Evolutionary conservation across 2,329 filamentous ascomycete species (phyloP).

Genomic region (Mycosphaerella sp.): DNA sequence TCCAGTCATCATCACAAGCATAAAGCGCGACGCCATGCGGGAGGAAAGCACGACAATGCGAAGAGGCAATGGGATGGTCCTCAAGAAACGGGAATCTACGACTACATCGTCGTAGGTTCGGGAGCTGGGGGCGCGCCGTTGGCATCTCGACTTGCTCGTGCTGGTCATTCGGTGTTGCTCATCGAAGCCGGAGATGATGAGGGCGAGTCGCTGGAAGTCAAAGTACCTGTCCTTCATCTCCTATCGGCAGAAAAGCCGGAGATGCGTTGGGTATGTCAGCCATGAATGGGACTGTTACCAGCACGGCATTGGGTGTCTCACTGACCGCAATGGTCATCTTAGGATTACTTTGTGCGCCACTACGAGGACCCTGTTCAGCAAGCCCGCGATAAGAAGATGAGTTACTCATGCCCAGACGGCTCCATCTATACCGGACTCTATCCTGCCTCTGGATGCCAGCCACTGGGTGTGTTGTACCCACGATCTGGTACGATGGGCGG

Average conservation of each 20-base stretch:
- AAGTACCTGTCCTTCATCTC: conserved; percentile 51
- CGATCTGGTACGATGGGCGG: conserved; percentile 52
- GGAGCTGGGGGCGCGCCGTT: conserved; percentile 55
- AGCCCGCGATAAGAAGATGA: conserved; percentile 52
- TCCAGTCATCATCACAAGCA: background rate
- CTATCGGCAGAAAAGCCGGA: conserved; percentile 46
- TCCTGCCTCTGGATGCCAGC: conserved; percentile 48
- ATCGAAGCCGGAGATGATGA: conserved; percentile 57
- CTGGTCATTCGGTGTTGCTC: conserved; percentile 55
- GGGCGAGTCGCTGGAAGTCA: conserved; percentile 45
- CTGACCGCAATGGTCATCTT: background rate
- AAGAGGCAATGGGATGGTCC: background rate
- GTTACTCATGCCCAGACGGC: conserved; percentile 48
- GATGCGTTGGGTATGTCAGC: conserved; percentile 42
- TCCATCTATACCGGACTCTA: conserved; percentile 48
- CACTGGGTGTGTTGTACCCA: conserved; percentile 53
- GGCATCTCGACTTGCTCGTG: conserved; percentile 53
- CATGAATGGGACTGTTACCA: no score
- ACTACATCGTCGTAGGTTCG: conserved; percentile 58
- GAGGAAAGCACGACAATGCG: background rate
- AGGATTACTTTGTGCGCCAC: conserved; percentile 57
- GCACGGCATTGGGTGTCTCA: background rate
- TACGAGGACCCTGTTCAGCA: conserved; percentile 51
- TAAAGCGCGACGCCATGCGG: background rate
- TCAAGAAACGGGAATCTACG: conserved; percentile 38